Evolutionary conservation across 2,329 filamentous ascomycete species (phyloP).

Genomic region (Monilinia aucupariae): DNA sequence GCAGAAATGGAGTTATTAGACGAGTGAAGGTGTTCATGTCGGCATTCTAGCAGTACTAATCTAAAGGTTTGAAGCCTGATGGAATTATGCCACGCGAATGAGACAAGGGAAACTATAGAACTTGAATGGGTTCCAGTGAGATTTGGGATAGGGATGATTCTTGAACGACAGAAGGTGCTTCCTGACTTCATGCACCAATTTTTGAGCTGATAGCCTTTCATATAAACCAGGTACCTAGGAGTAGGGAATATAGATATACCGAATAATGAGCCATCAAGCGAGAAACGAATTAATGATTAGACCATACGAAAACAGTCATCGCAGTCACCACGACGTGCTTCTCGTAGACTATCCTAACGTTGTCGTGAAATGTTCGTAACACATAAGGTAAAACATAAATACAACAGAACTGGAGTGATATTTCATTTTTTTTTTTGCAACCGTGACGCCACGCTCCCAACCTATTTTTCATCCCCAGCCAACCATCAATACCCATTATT

Average conservation of each 20-base stretch:
- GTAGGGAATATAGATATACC: background rate
- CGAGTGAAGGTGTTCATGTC: too few species aligned
- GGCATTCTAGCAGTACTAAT: too few species aligned
- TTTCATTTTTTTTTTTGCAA: background rate
- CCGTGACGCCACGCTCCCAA: background rate
- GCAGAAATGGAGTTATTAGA: background rate
- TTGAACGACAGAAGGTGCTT: background rate
- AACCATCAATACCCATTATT: background rate
- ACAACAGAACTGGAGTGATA: background rate
- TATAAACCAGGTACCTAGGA: background rate
- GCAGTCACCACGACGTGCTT: background rate
- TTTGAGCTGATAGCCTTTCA: background rate
- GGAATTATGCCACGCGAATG: too few species aligned
- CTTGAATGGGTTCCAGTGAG: background rate
- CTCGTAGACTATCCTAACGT: background rate
- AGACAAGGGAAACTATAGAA: background rate
- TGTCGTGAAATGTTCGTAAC: constrained; percentile 1
- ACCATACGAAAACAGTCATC: background rate
- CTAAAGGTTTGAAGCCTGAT: too few species aligned
- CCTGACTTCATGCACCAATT: background rate
- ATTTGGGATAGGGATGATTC: background rate
- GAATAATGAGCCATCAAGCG: background rate
- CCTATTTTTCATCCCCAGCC: background rate
- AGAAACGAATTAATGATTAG: background rate
- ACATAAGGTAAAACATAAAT: background rate